Base-by-base conservation (phyloP, 257 asterid species). In the Craterostigma plantagineum region DNA sequence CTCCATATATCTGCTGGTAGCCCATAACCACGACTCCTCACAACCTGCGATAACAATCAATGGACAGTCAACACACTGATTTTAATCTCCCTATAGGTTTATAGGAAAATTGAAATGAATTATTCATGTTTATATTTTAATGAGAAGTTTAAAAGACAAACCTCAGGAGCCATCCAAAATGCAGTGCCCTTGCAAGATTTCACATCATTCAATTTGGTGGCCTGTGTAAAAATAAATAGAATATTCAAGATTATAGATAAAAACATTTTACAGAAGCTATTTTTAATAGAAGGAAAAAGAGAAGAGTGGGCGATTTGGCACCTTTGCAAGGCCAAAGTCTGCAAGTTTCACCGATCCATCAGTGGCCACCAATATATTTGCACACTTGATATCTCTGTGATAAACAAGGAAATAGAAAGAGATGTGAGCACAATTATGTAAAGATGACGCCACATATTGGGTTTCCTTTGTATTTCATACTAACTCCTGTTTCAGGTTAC, bases 151-250 rank as follows among this genome's bases (percentile, higher is more conserved):
- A 11, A 65, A 33, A 38, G 50, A 49, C 72, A 47, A 62, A 90
- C 99, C 94, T 90, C 99, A 45, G 95, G 99, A 67, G 99, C 95
- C 99, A 90, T 90, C 99, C 95, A 90, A 58, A 76, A 74, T 48
- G 79, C 70, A 64, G 99, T 90, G 39, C 94, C 99, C 72, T 83
- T 83, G 83, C 91, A 90, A 48, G 99, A 90, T 58, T 79, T 79
- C 45, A 73, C 86, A 56, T 79, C 92, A 59, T 90, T 90, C 61
- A 75, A 64, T 59, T 66, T 83, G 35, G 79, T 73, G 51, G 91
- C 92, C 95, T 90, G 75, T 63, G 63, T 35, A 55, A 61, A 36
- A 44, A 38, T 58, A 35, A 35, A 45, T 43, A 12, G 40, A 36
- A 36, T 12, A 36, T 36, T 36, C 3, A 9, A 36, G 11, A 1